Evolutionary conservation across 2,329 filamentous ascomycete genomes (phyloP).

Genomic region (Monosporascus cannonballus): DNA sequence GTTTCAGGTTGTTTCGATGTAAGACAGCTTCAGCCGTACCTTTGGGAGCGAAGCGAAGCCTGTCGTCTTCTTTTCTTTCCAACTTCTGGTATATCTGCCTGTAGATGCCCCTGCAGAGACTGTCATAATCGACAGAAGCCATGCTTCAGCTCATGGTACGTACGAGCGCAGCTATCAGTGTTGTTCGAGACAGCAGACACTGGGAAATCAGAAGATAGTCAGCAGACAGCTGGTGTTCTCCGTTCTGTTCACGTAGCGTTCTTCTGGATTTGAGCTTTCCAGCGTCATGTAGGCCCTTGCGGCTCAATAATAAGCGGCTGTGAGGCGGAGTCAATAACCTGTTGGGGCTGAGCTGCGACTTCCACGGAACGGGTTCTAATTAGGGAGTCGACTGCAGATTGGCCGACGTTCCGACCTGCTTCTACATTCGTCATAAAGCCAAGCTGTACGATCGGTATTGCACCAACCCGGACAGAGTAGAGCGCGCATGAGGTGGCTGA

Average conservation of each 20-base stretch:
- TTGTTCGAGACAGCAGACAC: too few species aligned
- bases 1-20: slow-evolving; percentile 9
- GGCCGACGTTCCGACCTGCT: not conserved
- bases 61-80: slow-evolving; percentile 12
- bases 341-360: not conserved
- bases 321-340: not conserved
- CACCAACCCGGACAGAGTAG: not conserved
- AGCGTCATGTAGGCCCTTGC: not conserved
- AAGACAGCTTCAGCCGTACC: slow-evolving; percentile 14
- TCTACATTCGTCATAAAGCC: not conserved
- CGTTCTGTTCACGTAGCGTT: not conserved
- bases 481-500: not conserved
- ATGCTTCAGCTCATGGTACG: not conserved
- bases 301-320: not conserved
- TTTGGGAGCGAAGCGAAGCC: slow-evolving; percentile 13
- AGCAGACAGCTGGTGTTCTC: too few species aligned
- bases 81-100: slow-evolving; percentile 9
- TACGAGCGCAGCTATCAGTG: too few species aligned
- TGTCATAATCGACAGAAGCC: not conserved
- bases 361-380: not conserved
- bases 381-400: not conserved
- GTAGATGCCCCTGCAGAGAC: slow-evolving; percentile 2
- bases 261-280: not conserved
- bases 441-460: not conserved
- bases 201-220: too few species aligned